Evolutionary conservation across 2,329 filamentous ascomycete genomes (phyloP).

Genomic region (Diatrype stigma): DNA sequence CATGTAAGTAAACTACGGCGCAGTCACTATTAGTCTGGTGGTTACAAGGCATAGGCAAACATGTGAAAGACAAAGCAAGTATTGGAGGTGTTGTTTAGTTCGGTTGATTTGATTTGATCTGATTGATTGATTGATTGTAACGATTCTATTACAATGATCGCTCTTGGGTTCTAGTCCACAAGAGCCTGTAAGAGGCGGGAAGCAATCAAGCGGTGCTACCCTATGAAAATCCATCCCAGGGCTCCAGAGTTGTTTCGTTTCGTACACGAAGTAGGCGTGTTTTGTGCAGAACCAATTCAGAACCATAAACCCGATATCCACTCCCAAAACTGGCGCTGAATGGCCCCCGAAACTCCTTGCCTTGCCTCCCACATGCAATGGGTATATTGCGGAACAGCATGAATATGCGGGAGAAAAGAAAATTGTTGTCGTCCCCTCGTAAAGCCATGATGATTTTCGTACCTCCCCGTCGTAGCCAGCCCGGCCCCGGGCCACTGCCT

Average conservation of each 20-base stretch:
- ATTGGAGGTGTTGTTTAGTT: conserved; percentile 1
- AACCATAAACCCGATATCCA: conserved; percentile 8
- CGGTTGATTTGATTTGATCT: conserved; percentile 9
- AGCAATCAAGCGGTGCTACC: conserved; percentile 26
- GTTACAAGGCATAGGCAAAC: background rate
- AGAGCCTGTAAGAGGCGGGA: conserved; percentile 19
- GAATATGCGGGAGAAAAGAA: conserved; percentile 23
- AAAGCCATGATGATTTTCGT: conserved; percentile 24
- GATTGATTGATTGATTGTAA: conserved; percentile 3
- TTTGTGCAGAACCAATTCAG: conserved; percentile 19
- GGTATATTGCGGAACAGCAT: conserved; percentile 20
- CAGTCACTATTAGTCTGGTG: too few relatives aligned
- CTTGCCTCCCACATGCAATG: conserved; percentile 20
- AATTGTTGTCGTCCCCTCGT: conserved; percentile 22
- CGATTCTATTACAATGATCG: conserved; percentile 13
- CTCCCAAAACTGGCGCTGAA: conserved; percentile 9
- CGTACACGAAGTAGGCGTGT: conserved; percentile 9
- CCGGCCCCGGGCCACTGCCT: conserved; percentile 7
- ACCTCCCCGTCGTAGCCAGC: conserved; percentile 18
- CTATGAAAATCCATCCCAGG: conserved; percentile 7
- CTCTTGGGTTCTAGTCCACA: conserved; percentile 17
- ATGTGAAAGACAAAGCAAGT: background rate
- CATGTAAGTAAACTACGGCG: background rate
- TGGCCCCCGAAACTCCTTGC: conserved; percentile 14
- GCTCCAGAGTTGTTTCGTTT: conserved; percentile 7